Base-by-base conservation (phyloP, 176 grass and related monocot genomes). In the Echinochloa phyllopogon region DNA sequence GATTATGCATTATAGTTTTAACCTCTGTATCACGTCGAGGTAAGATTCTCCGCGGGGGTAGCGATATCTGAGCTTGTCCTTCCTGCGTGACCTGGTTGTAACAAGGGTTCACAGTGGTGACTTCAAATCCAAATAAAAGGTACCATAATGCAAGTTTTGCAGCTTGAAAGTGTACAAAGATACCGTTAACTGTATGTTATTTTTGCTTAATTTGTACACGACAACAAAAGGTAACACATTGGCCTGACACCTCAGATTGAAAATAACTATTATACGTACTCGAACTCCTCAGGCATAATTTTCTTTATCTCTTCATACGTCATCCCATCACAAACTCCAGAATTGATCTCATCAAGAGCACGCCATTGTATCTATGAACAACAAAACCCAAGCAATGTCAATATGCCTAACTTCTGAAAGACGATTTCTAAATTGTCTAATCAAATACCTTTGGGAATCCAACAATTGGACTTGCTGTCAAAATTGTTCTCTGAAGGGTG, bases 251-350 rank as follows among this genome's bases (percentile, higher is more conserved):
- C 12, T 55, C 23, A 82, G 51, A 62, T 63, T 87, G 39, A 48
- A 73, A 87, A 51, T 0, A 3, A 72, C 64, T 65, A 74, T 40
- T 50, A 75, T 65, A 88, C 96, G 44, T 94, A 99, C 96, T 96
- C 96, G 76, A 86, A 96, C 87, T 96, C 93, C 82, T 95, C 96
- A 4, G 91, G 96, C 96, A 99, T 99, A 72, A 87, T 86, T 92
- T 90, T 99, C 86, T 96, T 96, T 61, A 99, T 96, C 81, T 99
- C 96, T 89, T 99, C 96, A 84, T 99, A 99, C 8, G 96, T 96
- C 96, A 98, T 98, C 45, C 96, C 96, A 91, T 98, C 96, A 87
- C 93, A 98, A 60, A 95, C 93, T 62, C 96, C 96, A 39, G 89
- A 91, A 89, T 98, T 94, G 86, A 98, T 98, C 77, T 98, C 96